Percentiles rank a stretch among this genome's conserved stretches.
phyloP scores from a whole-genome alignment of 805 yeast species.

The Ascoidea asiatica region DNA sequence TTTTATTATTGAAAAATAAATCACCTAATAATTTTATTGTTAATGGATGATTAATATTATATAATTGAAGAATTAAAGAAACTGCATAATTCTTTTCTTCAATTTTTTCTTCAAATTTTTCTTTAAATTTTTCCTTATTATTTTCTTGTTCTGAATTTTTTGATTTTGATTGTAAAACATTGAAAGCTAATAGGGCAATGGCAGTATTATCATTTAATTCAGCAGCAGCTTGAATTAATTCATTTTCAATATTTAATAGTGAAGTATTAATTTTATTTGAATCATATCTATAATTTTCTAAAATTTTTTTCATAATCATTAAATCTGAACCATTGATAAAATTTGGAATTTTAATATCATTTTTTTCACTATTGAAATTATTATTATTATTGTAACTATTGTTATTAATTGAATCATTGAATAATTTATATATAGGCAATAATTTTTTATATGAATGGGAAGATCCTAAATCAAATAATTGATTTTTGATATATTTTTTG shows the following conservation, averaged over 20 bases:
- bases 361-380: constrained; percentile 3
- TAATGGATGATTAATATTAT: constrained; percentile 52
- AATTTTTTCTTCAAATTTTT: no score
- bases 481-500: constrained; percentile 38
- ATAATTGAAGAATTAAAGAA: constrained; percentile 40
- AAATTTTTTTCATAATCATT: constrained; percentile 52
- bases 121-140: no score
- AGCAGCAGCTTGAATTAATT: constrained; percentile 70
- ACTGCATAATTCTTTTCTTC: constrained; percentile 58
- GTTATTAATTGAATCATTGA: constrained; percentile 34
- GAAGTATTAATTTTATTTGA: constrained; percentile 47
- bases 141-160: no score
- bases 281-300: constrained; percentile 45
- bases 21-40: constrained; percentile 75
- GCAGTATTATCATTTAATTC: constrained; percentile 78
- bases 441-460: constrained; percentile 38
- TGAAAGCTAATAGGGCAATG: constrained; percentile 56
- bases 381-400: constrained; percentile 10
- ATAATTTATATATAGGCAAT: constrained; percentile 34
- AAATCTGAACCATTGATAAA: constrained; percentile 43
- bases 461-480: constrained; percentile 56
- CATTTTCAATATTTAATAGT: constrained; percentile 51
- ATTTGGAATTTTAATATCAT: constrained; percentile 24
- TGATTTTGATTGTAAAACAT: constrained; percentile 32
- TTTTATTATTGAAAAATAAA: constrained; percentile 38